Evolutionary conservation across 768 basidiomycete genomes (phyloP), one percentile per base, ranked within the genome.

Genomic region (Boletus rubescentipes): DNA sequence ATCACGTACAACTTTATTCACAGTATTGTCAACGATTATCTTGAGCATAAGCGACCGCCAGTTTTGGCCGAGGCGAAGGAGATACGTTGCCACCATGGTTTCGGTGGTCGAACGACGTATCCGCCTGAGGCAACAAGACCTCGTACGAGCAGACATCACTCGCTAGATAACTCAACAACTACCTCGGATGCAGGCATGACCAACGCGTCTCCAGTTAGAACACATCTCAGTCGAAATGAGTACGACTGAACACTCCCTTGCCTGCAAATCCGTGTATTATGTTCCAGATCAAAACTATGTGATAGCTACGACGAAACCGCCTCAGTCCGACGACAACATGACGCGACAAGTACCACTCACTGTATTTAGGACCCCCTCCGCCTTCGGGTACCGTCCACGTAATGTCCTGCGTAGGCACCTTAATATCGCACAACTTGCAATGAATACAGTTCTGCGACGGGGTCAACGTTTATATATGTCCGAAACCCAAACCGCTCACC

Each of bases 301-400:
- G 43, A 66, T 46, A n/a, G 55, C 62, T 67, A 29, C 9, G 34
- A 37, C 1, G 8, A 8, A 8, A 16, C 7, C 16, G 0, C 6
- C 1, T 61, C 23, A 55, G 43, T 30, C 20, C 16, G 14, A 48
- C 3, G 26, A 6, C 16, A 10, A 30, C 40, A 12, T 9, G 7
- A 12, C 5, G 11, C 1, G 8, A 15, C 2, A 18, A 37, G 18
- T n/a, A 11, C 46, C 4, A 51, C 65, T 34, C 62, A 96, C 94
- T 89, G 67, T 97, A 98, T 70, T 96, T 96, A 35, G 95, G 96
- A 47, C 96, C 96, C 31, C 96, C 96, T 12, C 93, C 90, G 11
- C 95, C 96, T 73, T 98, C 94, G 0, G 97, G 97, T 0, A 97
- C 93, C 6, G 86, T 88, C 96, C 96, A 98, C 15, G 87, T 91